Evolutionary conservation across 1,284 basidiomycete genomes (phyloP), one percentile per base, ranked within the genome.

Genomic region (Phlebopus sp.): DNA sequence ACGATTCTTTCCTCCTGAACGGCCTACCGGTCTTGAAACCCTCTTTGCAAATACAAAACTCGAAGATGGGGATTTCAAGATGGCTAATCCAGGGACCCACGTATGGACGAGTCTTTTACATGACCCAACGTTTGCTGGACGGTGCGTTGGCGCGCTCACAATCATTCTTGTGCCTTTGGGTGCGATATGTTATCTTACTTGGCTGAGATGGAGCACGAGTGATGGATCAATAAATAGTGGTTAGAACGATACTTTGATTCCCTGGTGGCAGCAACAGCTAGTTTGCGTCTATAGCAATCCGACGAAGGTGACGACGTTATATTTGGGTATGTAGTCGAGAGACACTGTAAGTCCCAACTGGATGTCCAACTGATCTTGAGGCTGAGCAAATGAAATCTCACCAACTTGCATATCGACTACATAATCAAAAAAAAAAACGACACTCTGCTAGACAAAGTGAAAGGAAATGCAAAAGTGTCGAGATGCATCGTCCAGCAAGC

Each of bases 21-120:
- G 81, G 54, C 84, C 86, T 2, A 90, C 88, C 1, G 89, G 88
- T 3, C 71, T 91, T 3, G 88, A 91, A 65, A 71, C 73, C 36
- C 66, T 90, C n/a, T 81, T 90, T 50, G 83, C 82, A 54, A 73
- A 72, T 46, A 82, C 86, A 13, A 76, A 75, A 43, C 66, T 85
- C 18, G 69, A 73, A 9, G 84, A 84, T 49, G 72, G 72, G 43
- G 52, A 52, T 4, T 39, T 49, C 5, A 51, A 13, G 15, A 23
- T 49, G 1, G 14, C 27, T 19, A 51, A 39, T 5, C 13, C 37
- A n/a, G 46, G n/a, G 21, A 13, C 14, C 5, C n/a, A 21, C 14
- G n/a, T 11, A 23, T 41, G 27, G 29, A 43, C n/a, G 19, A 18
- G 37, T 4, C 5, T 25, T 25, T 5, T 44, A 37, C 50, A 47